Percentiles rank a stretch among this genome's conserved stretches.
Evolutionary conservation across 108 stramenopile genomes (phyloP).

Genomic region (Pseudonitzschia multistriata): DNA sequence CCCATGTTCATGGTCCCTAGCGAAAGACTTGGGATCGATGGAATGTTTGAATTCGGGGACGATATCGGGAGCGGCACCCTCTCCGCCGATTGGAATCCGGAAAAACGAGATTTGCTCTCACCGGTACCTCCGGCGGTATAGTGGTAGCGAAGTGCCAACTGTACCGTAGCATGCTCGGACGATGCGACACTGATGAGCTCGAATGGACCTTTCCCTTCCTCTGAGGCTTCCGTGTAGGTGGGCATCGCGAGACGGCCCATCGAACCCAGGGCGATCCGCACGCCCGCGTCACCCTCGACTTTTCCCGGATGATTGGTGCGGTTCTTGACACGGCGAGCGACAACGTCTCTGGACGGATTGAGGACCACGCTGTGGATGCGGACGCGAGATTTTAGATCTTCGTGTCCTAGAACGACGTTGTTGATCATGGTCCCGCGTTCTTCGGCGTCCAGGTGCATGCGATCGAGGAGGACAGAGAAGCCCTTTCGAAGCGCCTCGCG

Average conservation of each 20-base stretch:
- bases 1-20: constrained; percentile 70
- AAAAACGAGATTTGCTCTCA: neutral
- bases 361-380: constrained; percentile 52
- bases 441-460: constrained; percentile 72
- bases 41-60: neutral
- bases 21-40: constrained; percentile 48
- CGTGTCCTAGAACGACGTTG: constrained; percentile 29
- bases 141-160: constrained; percentile 26
- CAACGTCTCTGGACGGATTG: constrained; percentile 45
- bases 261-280: constrained; percentile 46
- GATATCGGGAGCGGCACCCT: neutral
- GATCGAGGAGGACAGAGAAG: constrained; percentile 67
- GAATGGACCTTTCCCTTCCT: neutral
- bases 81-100: neutral
- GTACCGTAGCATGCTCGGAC: constrained; percentile 18
- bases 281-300: constrained; percentile 67
- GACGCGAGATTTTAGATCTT: neutral
- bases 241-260: constrained; percentile 46
- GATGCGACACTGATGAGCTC: constrained; percentile 43
- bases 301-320: constrained; percentile 76
- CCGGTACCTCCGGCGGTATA: neutral
- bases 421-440: constrained; percentile 57
- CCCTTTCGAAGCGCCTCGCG: constrained; percentile 35
- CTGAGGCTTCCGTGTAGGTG: constrained; percentile 51
- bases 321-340: constrained; percentile 50